Evolutionary conservation across 441 rosid species (phyloP).

Genomic region (Brassica hybrid): DNA sequence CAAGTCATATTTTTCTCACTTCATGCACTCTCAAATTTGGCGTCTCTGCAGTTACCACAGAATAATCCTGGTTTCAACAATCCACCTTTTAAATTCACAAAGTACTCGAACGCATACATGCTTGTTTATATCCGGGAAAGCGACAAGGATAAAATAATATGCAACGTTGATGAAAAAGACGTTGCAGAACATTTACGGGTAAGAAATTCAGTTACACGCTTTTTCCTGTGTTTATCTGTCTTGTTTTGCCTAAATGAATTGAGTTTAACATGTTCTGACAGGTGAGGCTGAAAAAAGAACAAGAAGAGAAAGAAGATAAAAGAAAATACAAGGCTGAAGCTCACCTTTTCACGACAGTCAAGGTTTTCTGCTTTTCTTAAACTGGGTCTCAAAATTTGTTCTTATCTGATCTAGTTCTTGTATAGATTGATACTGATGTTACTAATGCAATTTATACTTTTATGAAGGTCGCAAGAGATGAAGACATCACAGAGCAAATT

Average conservation of each 20-base stretch:
- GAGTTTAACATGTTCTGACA: conserved; percentile 44
- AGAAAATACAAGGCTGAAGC: conserved; percentile 88
- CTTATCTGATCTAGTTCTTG: conserved; percentile 1
- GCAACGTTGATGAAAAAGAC: conserved; percentile 95
- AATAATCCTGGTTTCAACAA: conserved; percentile 92
- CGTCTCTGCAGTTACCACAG: conserved; percentile 69
- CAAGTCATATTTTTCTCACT: conserved; percentile 4
- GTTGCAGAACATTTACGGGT: conserved; percentile 96
- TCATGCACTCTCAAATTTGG: not conserved
- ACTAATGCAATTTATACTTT: conserved; percentile 38
- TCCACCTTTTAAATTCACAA: conserved; percentile 89
- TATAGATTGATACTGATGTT: conserved; percentile 19
- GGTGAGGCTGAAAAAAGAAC: conserved; percentile 94
- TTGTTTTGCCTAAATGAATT: conserved; percentile 23
- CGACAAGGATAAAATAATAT: conserved; percentile 93
- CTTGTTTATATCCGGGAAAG: conserved; percentile 96
- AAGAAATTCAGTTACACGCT: conserved; percentile 36
- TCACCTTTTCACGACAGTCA: conserved; percentile 88
- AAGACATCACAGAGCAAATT: conserved; percentile 83
- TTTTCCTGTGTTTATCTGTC: conserved; percentile 6
- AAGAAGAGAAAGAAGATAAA: conserved; percentile 90
- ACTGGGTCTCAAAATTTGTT: conserved; percentile 11
- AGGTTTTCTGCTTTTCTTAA: conserved; percentile 48
- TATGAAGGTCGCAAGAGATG: conserved; percentile 88
- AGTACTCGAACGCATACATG: conserved; percentile 97